phyloP scores from a whole-genome alignment of 495 filamentous ascomycete genomes.

The Haplographium delicatum region DNA sequence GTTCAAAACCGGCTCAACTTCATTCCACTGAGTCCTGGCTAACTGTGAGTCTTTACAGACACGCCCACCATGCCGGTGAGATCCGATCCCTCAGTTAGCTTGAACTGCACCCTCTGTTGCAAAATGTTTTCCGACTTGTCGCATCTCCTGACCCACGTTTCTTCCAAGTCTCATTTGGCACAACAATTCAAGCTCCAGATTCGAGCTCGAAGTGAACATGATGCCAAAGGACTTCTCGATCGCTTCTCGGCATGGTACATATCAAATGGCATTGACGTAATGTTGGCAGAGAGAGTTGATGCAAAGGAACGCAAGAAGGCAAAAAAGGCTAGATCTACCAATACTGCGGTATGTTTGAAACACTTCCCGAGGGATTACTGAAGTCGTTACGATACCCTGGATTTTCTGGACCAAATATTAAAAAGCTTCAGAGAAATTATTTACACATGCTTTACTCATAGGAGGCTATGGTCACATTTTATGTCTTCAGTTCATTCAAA shows the following conservation, averaged over 20 bases:
- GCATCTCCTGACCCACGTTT: conserved; percentile 81
- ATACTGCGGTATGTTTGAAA: no score
- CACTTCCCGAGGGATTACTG: no score
- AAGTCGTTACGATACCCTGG: no score
- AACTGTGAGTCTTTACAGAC: neutral
- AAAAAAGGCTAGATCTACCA: conserved; percentile 13
- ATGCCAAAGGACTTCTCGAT: conserved; percentile 44
- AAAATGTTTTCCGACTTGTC: conserved; percentile 81
- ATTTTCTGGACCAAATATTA: no score
- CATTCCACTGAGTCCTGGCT: no score
- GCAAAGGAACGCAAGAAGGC: conserved; percentile 63
- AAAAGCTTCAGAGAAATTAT: no score
- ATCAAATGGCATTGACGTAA: conserved; percentile 52
- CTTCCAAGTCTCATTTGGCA: conserved; percentile 78
- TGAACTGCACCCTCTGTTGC: conserved; percentile 75
- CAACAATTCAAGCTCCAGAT: conserved; percentile 69
- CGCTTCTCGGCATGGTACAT: conserved; percentile 69
- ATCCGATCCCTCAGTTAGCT: conserved; percentile 39
- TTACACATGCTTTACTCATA: no score
- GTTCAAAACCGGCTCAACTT: no score
- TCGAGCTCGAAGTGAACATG: conserved; percentile 49
- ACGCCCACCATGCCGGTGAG: conserved; percentile 12
- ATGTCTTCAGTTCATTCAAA: no score
- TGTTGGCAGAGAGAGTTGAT: conserved; percentile 66
- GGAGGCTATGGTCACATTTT: no score